These are phyloP conservation scores for Diaporthe velutina DNA, from an alignment of 2,329 filamentous ascomycete genomes.

Conservation along the genomic window DNA sequence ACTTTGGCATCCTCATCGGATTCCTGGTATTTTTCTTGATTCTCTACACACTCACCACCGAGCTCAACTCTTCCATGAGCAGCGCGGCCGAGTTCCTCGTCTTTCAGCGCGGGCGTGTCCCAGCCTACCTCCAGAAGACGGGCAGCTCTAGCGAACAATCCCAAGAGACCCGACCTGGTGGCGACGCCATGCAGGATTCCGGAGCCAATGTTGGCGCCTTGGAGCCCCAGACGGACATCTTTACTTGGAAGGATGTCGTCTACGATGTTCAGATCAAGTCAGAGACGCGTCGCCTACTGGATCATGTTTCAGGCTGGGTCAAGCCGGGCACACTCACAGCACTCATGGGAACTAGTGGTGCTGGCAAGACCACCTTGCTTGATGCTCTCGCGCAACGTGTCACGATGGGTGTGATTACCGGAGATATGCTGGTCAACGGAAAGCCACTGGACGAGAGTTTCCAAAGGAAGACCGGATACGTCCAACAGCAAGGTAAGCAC, in stretches of 20 bases:
- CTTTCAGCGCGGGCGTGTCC: conserved; percentile 70
- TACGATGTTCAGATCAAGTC: conserved; percentile 81
- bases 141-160: conserved; percentile 41
- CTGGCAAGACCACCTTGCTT: conserved; percentile 73
- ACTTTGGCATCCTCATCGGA: conserved; percentile 75
- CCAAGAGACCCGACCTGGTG: conserved; percentile 41
- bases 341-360: conserved; percentile 75
- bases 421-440: conserved; percentile 76
- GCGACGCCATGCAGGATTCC: conserved; percentile 41
- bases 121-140: conserved; percentile 53
- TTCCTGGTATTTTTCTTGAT: conserved; percentile 75
- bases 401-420: conserved; percentile 73
- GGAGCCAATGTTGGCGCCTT: conserved; percentile 31
- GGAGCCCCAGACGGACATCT: conserved; percentile 67
- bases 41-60: conserved; percentile 73
- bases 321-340: conserved; percentile 90
- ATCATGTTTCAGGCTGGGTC: conserved; percentile 89
- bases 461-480: conserved; percentile 75
- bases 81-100: conserved; percentile 79
- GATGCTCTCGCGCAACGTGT: conserved; percentile 70
- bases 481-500: conserved; percentile 70
- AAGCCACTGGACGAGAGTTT: conserved; percentile 67
- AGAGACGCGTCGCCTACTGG: conserved; percentile 77
- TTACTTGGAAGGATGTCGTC: conserved; percentile 83
- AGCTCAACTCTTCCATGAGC: conserved; percentile 73